phyloP scores from a whole-genome alignment of 2,329 filamentous ascomycete species.

The Alternaria triticina region DNA sequence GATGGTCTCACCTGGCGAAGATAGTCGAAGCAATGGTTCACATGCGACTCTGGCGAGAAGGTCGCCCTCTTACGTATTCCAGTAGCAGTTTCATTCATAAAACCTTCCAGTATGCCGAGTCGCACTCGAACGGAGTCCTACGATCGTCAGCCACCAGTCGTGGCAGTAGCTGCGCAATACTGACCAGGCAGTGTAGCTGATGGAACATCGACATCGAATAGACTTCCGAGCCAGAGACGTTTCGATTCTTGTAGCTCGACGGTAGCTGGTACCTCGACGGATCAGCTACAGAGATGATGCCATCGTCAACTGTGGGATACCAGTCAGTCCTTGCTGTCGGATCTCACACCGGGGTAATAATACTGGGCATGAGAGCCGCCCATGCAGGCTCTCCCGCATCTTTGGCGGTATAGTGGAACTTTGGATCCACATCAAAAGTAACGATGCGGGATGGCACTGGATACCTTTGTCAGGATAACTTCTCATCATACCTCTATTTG shows the following conservation, averaged over 20 bases:
- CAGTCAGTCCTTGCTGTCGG: not conserved
- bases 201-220: conserved; percentile 12
- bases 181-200: conserved; percentile 10
- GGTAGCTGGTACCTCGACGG: conserved; percentile 5
- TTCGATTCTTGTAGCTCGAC: conserved; percentile 9
- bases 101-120: conserved; percentile 2
- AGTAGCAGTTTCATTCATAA: not conserved
- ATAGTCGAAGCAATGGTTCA: conserved; percentile 12
- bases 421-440: not conserved
- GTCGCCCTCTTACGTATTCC: not conserved
- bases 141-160: not conserved
- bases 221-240: conserved; percentile 2
- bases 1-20: conserved; percentile 1
- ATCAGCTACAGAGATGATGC: conserved; percentile 2
- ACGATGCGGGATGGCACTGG: conserved; percentile 3
- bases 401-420: conserved; percentile 6
- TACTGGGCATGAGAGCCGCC: conserved; percentile 7
- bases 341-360: not conserved
- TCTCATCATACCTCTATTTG: not conserved
- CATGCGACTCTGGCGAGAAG: conserved; percentile 2
- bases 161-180: not conserved
- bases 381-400: conserved; percentile 3
- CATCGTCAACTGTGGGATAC: not conserved
- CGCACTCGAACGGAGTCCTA: conserved; percentile 6
- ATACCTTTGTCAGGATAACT: not conserved